These are phyloP conservation scores for Posidonia oceanica DNA, from an alignment of 116 monocot genomes.

Conservation along the genomic window DNA sequence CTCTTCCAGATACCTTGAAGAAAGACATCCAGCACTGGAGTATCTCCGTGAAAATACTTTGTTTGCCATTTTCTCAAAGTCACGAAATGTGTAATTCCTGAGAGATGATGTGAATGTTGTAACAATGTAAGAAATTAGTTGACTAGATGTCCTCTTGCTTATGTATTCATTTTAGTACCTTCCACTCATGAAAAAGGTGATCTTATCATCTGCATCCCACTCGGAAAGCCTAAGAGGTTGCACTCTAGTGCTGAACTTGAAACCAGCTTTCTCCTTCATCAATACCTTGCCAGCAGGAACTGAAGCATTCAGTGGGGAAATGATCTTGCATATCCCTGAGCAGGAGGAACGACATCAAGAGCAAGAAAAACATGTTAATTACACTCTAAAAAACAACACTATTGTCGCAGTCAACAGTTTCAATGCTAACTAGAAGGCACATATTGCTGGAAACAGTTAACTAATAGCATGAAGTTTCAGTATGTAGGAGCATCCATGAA, in stretches of 20 bases:
- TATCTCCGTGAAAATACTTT: conserved; percentile 74
- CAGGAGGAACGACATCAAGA: no score
- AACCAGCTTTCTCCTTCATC: conserved; percentile 84
- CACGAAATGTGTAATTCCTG: conserved; percentile 93
- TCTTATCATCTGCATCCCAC: conserved; percentile 69
- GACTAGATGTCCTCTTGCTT: not conserved
- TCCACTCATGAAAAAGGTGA: conserved; percentile 91
- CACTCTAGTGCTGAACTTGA: conserved; percentile 89
- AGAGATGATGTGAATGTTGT: conserved; percentile 8
- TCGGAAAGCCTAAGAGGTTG: conserved; percentile 85
- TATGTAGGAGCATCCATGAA: no score
- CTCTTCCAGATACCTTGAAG: conserved; percentile 77
- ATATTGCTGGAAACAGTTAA: no score
- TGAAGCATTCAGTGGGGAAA: conserved; percentile 79
- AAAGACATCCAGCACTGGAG: conserved; percentile 67
- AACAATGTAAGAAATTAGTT: not conserved
- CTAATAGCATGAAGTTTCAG: no score
- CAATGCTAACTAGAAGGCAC: not conserved
- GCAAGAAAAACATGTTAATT: no score
- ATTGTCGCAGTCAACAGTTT: not conserved
- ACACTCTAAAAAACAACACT: no score
- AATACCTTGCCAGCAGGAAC: conserved; percentile 89
- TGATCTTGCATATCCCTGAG: conserved; percentile 87
- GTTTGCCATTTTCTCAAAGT: conserved; percentile 99
- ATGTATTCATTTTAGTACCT: conserved; percentile 25